Conservation (phyloP, 192 early-diverging fungal species). For the Pilobolus umbonatus region DNA sequence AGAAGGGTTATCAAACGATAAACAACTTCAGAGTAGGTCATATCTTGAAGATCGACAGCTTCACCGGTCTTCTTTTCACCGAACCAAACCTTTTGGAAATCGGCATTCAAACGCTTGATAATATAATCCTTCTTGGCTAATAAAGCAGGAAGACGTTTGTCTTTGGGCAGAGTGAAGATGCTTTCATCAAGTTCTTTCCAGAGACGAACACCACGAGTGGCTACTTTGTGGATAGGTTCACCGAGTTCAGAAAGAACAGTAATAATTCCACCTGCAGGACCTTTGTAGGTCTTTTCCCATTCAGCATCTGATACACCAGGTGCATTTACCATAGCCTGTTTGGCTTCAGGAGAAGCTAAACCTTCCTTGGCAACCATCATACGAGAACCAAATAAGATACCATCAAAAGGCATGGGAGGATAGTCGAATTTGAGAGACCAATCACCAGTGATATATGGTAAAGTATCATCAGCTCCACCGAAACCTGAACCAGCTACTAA, state of each 20-base stretch:
- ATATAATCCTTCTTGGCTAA: slow-evolving; percentile 83
- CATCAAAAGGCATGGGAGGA: slow-evolving; percentile 95
- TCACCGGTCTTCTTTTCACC: slow-evolving; percentile 73
- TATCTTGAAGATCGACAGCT: slow-evolving; percentile 78
- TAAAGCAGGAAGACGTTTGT: slow-evolving; percentile 69
- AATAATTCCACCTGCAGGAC: slow-evolving; percentile 72
- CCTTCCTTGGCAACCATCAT: slow-evolving; percentile 93
- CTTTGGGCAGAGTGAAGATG: slow-evolving; percentile 77
- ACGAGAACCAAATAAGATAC: slow-evolving; percentile 92
- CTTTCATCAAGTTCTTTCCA: slow-evolving; percentile 79
- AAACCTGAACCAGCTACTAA: slow-evolving; percentile 91
- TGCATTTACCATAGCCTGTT: slow-evolving; percentile 81
- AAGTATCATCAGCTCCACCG: slow-evolving; percentile 78
- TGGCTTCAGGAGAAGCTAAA: slow-evolving; percentile 69
- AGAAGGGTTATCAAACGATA: slow-evolving; percentile 77
- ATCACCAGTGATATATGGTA: slow-evolving; percentile 91
- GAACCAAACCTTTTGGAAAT: slow-evolving; percentile 97
- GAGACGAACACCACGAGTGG: slow-evolving; percentile 73
- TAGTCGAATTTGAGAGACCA: slow-evolving; percentile 77
- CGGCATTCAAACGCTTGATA: slow-evolving; percentile 75
- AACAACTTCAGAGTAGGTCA: slow-evolving; percentile 91
- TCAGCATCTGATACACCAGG: slow-evolving; percentile 74
- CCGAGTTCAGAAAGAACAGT: slow-evolving; percentile 87
- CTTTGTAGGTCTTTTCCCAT: slow-evolving; percentile 84
- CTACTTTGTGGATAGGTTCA: slow-evolving; percentile 91